phyloP scores from a whole-genome alignment of 2,329 filamentous ascomycete species.

The Beauveria varroae region DNA sequence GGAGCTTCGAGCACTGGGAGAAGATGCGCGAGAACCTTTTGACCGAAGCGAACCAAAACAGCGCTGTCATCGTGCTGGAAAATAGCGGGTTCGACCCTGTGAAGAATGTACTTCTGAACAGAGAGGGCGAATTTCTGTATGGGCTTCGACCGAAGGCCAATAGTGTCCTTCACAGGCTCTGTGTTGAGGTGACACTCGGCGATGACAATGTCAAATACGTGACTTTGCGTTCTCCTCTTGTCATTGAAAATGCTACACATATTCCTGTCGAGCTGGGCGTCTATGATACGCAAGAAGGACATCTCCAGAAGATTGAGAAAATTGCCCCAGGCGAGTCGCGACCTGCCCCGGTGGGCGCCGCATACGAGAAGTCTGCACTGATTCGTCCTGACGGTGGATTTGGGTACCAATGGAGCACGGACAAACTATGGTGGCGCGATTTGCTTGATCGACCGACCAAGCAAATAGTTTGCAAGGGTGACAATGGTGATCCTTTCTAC shows the following conservation, averaged over 20 bases:
- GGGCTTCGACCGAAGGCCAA: conserved; percentile 82
- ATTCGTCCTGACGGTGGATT: conserved; percentile 92
- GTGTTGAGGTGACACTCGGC: conserved; percentile 89
- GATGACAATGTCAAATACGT: conserved; percentile 97
- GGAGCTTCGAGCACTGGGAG: conserved; percentile 95
- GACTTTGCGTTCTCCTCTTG: conserved; percentile 81
- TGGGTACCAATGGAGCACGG: conserved; percentile 89
- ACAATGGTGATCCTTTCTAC: conserved; percentile 85
- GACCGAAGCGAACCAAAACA: conserved; percentile 70
- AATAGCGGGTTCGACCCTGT: conserved; percentile 91
- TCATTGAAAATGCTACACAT: conserved; percentile 94
- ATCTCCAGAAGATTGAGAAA: conserved; percentile 96
- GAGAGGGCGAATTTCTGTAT: conserved; percentile 92
- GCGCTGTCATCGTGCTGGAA: conserved; percentile 78
- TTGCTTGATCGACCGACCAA: conserved; percentile 75
- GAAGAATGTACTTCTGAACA: conserved; percentile 78
- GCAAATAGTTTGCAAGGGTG: conserved; percentile 82
- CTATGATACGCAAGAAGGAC: conserved; percentile 77
- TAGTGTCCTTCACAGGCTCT: conserved; percentile 75
- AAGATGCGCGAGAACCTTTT: conserved; percentile 91
- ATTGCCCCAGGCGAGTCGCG: conserved; percentile 85
- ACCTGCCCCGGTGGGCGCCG: conserved; percentile 86
- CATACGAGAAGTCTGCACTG: conserved; percentile 80
- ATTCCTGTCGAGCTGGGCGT: conserved; percentile 92
- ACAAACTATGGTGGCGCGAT: conserved; percentile 88